Evolutionary conservation across 1,284 basidiomycete species (phyloP).

Genomic region (Papiliotrema flavescens): DNA sequence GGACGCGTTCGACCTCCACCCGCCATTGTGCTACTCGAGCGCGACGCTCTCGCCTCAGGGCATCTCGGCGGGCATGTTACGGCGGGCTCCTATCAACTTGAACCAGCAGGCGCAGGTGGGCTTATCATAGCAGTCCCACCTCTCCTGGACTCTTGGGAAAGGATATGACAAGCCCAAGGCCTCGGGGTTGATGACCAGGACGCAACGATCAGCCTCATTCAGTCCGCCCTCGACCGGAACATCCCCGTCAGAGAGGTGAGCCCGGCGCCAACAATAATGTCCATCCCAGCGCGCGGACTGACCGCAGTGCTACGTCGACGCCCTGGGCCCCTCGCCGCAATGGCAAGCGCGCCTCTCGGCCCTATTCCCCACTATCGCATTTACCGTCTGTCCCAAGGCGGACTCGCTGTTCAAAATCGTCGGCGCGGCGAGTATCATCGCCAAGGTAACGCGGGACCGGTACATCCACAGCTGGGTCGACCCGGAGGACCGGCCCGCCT

Average conservation of each 20-base stretch:
- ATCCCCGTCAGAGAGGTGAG: conserved; percentile 76
- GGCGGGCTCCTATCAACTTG: conserved; percentile 76
- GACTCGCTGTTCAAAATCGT: conserved; percentile 96
- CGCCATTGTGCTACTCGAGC: conserved; percentile 52
- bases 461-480: conserved; percentile 79
- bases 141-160: not conserved
- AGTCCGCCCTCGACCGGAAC: conserved; percentile 72
- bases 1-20: conserved; percentile 34
- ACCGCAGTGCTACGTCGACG: conserved; percentile 85
- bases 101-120: conserved; percentile 77
- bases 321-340: conserved; percentile 79
- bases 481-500: conserved; percentile 37
- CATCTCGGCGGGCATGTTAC: conserved; percentile 88
- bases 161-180: not conserved
- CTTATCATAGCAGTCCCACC: not conserved
- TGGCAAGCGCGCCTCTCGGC: conserved; percentile 77
- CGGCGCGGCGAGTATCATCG: conserved; percentile 91
- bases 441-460: conserved; percentile 88
- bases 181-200: conserved; percentile 49
- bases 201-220: conserved; percentile 84
- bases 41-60: conserved; percentile 63
- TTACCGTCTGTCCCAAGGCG: conserved; percentile 89
- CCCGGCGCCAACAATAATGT: not conserved
- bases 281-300: not conserved
- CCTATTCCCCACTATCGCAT: conserved; percentile 74